Evolutionary conservation across 2,329 filamentous ascomycete genomes (phyloP), one percentile per base, ranked within the genome.

Genomic region (Aureobasidium sp.): DNA sequence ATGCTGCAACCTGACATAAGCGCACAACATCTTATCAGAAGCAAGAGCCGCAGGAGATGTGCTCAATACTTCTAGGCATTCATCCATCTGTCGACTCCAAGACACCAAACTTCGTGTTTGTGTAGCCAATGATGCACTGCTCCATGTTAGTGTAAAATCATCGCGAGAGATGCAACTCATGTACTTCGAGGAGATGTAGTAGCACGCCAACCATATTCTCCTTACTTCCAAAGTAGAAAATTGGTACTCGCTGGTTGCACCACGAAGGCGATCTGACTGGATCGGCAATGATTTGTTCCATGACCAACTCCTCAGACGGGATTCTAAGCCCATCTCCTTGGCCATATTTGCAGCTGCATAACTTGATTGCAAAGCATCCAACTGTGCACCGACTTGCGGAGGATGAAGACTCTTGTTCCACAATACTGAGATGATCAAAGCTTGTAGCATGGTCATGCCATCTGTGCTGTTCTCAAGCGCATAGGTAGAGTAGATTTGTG

Each of bases 71-170:
- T 55, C 52, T 5, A 55, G 27, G 30, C 39, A 44, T 11, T 57
- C 53, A 10, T 57, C 53, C 37, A 44, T 57, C 3, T 57, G n/a
- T 3, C 53, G 37, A 21, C 9, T 44, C 53, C 53, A 57, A 10
- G 27, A 27, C 29, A 57, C 21, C 16, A 34, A 21, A 8, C 25
- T 45, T 27, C 27, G 39, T 25, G 27, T 34, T 3, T 34, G 53
- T 21, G 16, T 15, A 3, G 37, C 53, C 39, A 44, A 29, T 5
- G 53, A 52, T 13, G 49, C 27, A 25, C 49, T 52, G 13, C 21
- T 15, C 15, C 1, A 34, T 3, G 11, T 52, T 29, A 52, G 49
- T 9, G 8, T 52, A 2, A 4, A 10, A 7, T 9, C 10, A 16
- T 5, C 11, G 3, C 13, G 1, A 13, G 5, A 39, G 16, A 2